phyloP scores from a whole-genome alignment of 2,329 filamentous ascomycete species.

The Venturia pyrina region DNA sequence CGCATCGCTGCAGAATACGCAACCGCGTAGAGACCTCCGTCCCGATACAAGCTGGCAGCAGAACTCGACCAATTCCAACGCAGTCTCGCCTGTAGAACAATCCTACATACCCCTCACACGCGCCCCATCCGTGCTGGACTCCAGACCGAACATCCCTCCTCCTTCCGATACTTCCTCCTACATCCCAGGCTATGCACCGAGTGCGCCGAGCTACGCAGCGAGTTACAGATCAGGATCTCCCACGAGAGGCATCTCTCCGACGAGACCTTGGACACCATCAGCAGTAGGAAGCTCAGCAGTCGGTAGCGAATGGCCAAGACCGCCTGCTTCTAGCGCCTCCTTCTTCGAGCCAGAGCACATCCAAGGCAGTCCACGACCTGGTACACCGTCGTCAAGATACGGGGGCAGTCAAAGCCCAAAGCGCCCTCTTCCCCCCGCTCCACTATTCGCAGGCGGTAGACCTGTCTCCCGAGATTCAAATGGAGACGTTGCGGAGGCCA shows the following conservation, averaged over 20 bases:
- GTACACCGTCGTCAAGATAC: slow-evolving; percentile 82
- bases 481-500: slow-evolving; percentile 46
- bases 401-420: slow-evolving; percentile 70
- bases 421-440: slow-evolving; percentile 78
- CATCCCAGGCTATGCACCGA: slow-evolving; percentile 40
- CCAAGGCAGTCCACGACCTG: slow-evolving; percentile 81
- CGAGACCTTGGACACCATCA: slow-evolving; percentile 42
- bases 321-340: slow-evolving; percentile 57
- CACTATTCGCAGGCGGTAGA: slow-evolving; percentile 57
- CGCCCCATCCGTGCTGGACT: slow-evolving; percentile 41
- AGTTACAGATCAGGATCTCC: slow-evolving; percentile 37
- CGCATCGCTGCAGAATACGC: slow-evolving; percentile 14
- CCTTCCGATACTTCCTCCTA: slow-evolving; percentile 54
- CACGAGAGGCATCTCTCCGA: slow-evolving; percentile 40
- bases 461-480: slow-evolving; percentile 32
- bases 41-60: slow-evolving; percentile 15
- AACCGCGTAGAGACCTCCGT: neutral
- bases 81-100: slow-evolving; percentile 33
- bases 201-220: neutral
- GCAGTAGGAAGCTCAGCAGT: slow-evolving; percentile 28
- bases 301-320: slow-evolving; percentile 56
- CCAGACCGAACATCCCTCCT: slow-evolving; percentile 41
- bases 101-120: slow-evolving; percentile 39
- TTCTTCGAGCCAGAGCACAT: slow-evolving; percentile 88
- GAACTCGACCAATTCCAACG: slow-evolving; percentile 26